Percentiles rank a stretch among this genome's conserved stretches.
phyloP scores from a whole-genome alignment of 2,329 filamentous ascomycete species.

The Helotiales sp. region DNA sequence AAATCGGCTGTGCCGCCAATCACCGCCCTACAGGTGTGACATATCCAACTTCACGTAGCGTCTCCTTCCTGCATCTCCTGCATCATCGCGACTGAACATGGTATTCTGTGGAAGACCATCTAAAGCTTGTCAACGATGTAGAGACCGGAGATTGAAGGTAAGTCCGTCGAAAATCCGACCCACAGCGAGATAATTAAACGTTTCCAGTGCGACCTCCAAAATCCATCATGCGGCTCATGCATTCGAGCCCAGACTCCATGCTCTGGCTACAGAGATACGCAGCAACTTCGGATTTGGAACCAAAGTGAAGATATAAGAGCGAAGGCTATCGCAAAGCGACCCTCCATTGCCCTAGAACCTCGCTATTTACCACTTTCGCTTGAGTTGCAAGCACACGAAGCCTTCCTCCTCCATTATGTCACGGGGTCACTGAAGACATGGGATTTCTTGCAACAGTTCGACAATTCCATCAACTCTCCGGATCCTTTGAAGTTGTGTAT shows the following conservation, averaged over 20 bases:
- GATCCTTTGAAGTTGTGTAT: constrained; percentile 11
- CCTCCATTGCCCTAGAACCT: background rate
- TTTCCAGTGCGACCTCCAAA: constrained; percentile 20
- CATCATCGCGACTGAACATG: background rate
- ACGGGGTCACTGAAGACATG: constrained; percentile 6
- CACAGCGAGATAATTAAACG: background rate
- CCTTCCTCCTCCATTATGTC: constrained; percentile 19
- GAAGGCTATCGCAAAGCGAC: background rate
- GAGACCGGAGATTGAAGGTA: constrained; percentile 21
- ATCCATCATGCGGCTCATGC: constrained; percentile 14
- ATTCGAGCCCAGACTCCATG: constrained; percentile 15
- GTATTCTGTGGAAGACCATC: constrained; percentile 14
- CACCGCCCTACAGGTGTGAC: background rate
- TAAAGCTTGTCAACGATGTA: constrained; percentile 23
- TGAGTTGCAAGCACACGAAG: constrained; percentile 17
- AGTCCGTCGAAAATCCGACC: background rate
- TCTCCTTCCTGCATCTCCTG: background rate
- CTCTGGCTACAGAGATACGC: constrained; percentile 18
- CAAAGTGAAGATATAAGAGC: constrained; percentile 10
- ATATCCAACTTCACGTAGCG: background rate
- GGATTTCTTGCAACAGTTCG: constrained; percentile 15
- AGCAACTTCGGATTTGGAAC: constrained; percentile 17
- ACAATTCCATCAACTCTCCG: constrained; percentile 1
- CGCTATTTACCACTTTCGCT: constrained; percentile 8
- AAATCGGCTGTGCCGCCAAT: background rate